Evolutionary conservation across 257 asterid species (phyloP), one percentile per base, ranked within the genome.

Genomic region (Solanum clarkiae): DNA sequence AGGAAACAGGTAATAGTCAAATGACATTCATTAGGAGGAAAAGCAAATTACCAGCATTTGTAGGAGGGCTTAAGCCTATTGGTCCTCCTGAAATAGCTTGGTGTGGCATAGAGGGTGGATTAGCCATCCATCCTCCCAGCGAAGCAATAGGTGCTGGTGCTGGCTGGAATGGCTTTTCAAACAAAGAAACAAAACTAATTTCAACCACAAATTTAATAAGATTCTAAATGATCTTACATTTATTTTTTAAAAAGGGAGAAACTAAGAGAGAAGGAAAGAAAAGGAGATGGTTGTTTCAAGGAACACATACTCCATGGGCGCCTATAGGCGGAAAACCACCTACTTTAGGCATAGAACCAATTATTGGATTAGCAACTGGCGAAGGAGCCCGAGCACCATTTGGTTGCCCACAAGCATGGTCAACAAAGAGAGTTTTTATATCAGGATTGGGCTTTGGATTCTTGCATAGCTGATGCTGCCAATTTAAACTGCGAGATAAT

Each of bases 391-490:
- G 88, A 86, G 90, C 89, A 56, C 88, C 88, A 70, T 86, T 91
- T 74, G 87, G 86, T 72, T 88, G 93, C 59, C 87, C 90, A 89
- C 95, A 93, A 82, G 82, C 85, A 81, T 93, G 97, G 88, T 93
- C 93, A 84, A 75, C 88, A 83, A 92, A 89, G 83, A 93, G 94
- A 32, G 94, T 88, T 86, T 87, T 92, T 85, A 89, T 87, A 54
- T 92, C 93, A 88, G 93, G 93, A 86, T 91, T 92, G 68, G 90
- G 87, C 90, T 87, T 92, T 45, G 93, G 97, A 72, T 87, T 90
- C 87, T 89, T 90, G 87, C 95, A 92, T 72, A 90, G 91, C 84
- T 91, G 93, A 84, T 91, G 96, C 88, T 93, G 96, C 96, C 95
- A 93, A 77, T 92, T 92, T 83, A 93, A 88, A 87, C 96, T 92